phyloP scores from a whole-genome alignment of 345 rosid genomes.

The Cardamine chenopodiifolia region DNA sequence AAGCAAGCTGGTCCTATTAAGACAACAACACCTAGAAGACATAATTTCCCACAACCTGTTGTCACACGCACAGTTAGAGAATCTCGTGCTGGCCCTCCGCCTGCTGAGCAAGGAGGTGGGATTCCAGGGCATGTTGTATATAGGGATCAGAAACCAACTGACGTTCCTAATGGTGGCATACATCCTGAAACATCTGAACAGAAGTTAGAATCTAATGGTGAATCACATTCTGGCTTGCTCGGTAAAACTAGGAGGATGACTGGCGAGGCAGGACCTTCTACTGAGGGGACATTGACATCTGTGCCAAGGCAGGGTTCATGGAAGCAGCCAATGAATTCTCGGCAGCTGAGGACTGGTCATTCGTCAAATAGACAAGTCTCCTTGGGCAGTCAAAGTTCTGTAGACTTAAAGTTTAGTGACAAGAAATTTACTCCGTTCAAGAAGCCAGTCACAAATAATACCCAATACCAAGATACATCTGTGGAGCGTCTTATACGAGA shows the following conservation, averaged over 20 bases:
- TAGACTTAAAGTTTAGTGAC: slow-evolving; percentile 67
- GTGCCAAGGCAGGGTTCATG: slow-evolving; percentile 77
- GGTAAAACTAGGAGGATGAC: slow-evolving; percentile 64
- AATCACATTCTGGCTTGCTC: slow-evolving; percentile 51
- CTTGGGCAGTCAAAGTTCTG: slow-evolving; percentile 56
- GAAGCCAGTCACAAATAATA: slow-evolving; percentile 51
- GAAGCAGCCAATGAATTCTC: slow-evolving; percentile 71
- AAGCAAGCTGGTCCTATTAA: slow-evolving; percentile 83
- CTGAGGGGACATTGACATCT: slow-evolving; percentile 55
- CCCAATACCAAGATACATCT: slow-evolving; percentile 88
- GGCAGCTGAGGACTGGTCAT: slow-evolving; percentile 56
- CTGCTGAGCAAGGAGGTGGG: slow-evolving; percentile 62
- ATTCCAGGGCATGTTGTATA: slow-evolving; percentile 45
- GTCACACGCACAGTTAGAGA: slow-evolving; percentile 80
- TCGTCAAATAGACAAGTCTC: slow-evolving; percentile 62
- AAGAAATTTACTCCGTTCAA: slow-evolving; percentile 71
- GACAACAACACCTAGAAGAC: slow-evolving; percentile 80
- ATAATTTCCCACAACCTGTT: slow-evolving; percentile 56
- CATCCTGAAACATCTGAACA: slow-evolving; percentile 54
- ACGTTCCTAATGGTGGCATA: slow-evolving; percentile 54
- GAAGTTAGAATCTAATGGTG: slow-evolving; percentile 72
- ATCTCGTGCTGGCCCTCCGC: slow-evolving; percentile 50
- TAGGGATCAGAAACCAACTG: slow-evolving; percentile 71
- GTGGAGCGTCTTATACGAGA: slow-evolving; percentile 98
- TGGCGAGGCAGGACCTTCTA: slow-evolving; percentile 58